These are phyloP conservation scores for Ichthyophthirius multifiliis DNA, from an alignment of 169 alveolate species.

Conservation along the genomic window DNA sequence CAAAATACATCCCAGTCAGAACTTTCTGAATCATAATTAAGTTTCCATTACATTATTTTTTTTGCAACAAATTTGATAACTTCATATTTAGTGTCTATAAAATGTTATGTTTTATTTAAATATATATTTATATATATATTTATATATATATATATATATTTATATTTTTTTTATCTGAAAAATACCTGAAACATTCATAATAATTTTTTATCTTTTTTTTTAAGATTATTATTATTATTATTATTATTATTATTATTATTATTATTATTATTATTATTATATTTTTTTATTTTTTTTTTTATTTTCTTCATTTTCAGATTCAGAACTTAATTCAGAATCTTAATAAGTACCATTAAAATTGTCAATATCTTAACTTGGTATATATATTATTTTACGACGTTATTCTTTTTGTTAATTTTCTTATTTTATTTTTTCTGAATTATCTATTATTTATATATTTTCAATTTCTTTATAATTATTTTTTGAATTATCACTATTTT, in stretches of 20 bases:
- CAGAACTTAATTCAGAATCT: neutral
- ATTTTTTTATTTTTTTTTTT: neutral
- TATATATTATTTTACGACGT: neutral
- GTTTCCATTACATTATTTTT: conserved; percentile 38
- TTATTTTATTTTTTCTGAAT: neutral
- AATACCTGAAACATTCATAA: neutral
- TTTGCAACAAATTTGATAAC: conserved; percentile 60
- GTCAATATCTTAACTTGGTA: neutral
- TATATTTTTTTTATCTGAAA: neutral
- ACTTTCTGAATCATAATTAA: conserved; percentile 27
- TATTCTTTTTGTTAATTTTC: neutral
- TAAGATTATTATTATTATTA: neutral
- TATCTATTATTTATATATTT: neutral
- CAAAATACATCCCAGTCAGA: conserved; percentile 77
- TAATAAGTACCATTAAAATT: neutral
- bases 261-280: neutral
- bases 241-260: neutral
- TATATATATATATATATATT: neutral
- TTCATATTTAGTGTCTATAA: conserved; percentile 47
- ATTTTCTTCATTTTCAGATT: neutral
- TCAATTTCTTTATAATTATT: too few species aligned
- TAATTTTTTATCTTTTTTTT: neutral
- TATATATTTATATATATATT: too few species aligned
- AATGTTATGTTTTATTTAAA: neutral
- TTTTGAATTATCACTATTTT: too few species aligned